Evolutionary conservation across 352 stramenopile species (phyloP).

Genomic region (Globisporangium perplexum): DNA sequence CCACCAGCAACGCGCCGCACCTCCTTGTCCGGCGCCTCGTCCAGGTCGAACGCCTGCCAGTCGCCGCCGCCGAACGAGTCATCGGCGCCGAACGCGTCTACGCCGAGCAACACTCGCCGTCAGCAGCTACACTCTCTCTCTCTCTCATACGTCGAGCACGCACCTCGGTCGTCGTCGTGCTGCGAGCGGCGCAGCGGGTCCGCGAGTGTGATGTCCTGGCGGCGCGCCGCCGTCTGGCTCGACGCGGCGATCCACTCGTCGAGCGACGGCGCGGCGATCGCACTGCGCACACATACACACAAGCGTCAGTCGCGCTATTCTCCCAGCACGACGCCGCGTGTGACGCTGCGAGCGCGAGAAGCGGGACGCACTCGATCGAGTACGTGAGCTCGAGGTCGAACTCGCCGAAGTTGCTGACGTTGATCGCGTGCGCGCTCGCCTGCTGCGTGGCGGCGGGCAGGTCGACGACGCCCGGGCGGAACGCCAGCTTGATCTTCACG

Average conservation of each 20-base stretch:
- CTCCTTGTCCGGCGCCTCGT: constrained; percentile 55
- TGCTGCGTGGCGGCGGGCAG: constrained; percentile 60
- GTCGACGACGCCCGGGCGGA: constrained; percentile 79
- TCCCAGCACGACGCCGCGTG: too few relatives aligned
- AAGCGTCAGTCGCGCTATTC: background rate
- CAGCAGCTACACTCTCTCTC: background rate
- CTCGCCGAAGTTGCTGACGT: constrained; percentile 81
- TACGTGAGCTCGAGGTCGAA: constrained; percentile 85
- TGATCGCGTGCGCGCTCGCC: constrained; percentile 69
- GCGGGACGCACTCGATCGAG: constrained; percentile 64
- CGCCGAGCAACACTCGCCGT: background rate
- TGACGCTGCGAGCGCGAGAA: too few relatives aligned
- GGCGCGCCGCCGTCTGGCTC: constrained; percentile 68
- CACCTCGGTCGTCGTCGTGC: constrained; percentile 56
- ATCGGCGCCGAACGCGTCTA: constrained; percentile 63
- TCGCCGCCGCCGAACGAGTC: constrained; percentile 75
- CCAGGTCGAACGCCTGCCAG: constrained; percentile 81
- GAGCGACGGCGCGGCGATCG: constrained; percentile 53
- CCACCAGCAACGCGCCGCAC: background rate
- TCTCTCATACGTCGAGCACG: background rate
- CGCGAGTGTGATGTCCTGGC: constrained; percentile 82
- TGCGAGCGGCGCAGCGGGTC: constrained; percentile 47
- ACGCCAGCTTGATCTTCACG: constrained; percentile 99
- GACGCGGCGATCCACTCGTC: constrained; percentile 79
- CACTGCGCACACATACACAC: constrained; percentile 21